Base-by-base conservation (phyloP, 2,329 filamentous ascomycete species). In the Phialophora verrucosa region DNA sequence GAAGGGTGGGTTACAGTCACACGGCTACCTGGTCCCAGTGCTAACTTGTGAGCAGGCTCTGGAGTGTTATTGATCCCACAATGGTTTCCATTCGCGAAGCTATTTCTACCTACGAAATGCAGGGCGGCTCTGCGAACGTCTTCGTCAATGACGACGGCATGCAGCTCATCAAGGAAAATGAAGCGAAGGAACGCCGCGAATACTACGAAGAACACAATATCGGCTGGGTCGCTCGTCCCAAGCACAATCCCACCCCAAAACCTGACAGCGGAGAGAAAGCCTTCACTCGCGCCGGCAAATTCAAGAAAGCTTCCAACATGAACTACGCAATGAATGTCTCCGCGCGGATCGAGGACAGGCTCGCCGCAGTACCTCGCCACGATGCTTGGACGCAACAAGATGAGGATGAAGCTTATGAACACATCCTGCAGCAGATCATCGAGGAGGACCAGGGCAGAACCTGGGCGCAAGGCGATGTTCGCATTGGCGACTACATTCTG, bases 381-480 rank as follows among this genome's bases (percentile, higher is more conserved):
- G 44, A 58, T 4, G 14, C 10, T 17, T 76, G 76, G 70, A 77
- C 73, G 6, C 73, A 76, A 32, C 72, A 73, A 10, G 75, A 80
- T 50, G 79, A 81, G 58, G 74, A 74, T 47, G 73, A 78, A 6
- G 79, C 82, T 29, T 89, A 89, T 71, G 79, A 83, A 50, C 29
- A 74, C 74, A 31, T 82, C 79, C 20, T 80, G 85, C 42, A 78
- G 77, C 79, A 82, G 58, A 84, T 85, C 14, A 77, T 88, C 32
- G 78, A 81, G 61, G 84, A 86, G 70, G 82, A 85, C 55, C 77
- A 82, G 59, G 82, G 80, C 14, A 79, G 82, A 35, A 83, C 86
- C 0, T 86, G 85, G 85, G 91, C 91, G 20, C 91, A 92, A 75
- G 92, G 92, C 68, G 92, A 95, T 78, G 90, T 96, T 72, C 91